Conservation (phyloP, 2,329 filamentous ascomycete genomes). For the Macrophomina phaseolina region DNA sequence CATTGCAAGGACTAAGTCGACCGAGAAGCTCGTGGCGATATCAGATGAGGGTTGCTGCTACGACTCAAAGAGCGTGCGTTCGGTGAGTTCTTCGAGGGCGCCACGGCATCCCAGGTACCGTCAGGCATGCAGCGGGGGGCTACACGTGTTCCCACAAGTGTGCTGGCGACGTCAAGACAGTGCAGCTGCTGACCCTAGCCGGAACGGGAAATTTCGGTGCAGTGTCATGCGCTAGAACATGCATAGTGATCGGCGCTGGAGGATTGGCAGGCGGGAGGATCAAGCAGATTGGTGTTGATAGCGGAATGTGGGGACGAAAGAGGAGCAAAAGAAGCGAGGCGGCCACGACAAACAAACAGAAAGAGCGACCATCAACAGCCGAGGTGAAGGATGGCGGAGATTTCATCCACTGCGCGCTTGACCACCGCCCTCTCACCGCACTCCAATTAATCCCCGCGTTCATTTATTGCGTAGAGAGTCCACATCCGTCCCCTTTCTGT, state of each 20-base stretch:
- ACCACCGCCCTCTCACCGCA: neutral
- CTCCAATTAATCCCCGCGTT: neutral
- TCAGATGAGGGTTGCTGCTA: neutral
- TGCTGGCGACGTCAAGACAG: neutral
- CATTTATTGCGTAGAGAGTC: neutral
- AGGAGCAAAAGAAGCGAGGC: neutral
- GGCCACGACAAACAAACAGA: conserved; percentile 14
- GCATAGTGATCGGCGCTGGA: neutral
- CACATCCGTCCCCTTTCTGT: neutral
- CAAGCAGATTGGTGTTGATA: neutral
- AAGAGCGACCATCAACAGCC: conserved; percentile 2
- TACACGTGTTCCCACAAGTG: neutral
- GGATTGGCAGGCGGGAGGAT: neutral
- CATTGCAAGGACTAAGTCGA: conserved; percentile 4
- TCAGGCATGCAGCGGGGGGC: neutral
- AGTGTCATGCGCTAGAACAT: neutral
- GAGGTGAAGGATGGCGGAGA: conserved; percentile 9
- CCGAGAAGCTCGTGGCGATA: conserved; percentile 15
- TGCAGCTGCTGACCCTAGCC: conserved; percentile 11
- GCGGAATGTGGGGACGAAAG: neutral
- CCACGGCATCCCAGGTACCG: neutral
- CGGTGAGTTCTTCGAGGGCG: neutral
- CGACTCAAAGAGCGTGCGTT: conserved; percentile 10
- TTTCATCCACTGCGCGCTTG: neutral
- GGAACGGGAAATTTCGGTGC: conserved; percentile 16